A percentile compares a stretch with the other conserved stretches of the same genome.
phyloP scores from a whole-genome alignment of 805 yeast species.

The Yarrowia hollandica region DNA sequence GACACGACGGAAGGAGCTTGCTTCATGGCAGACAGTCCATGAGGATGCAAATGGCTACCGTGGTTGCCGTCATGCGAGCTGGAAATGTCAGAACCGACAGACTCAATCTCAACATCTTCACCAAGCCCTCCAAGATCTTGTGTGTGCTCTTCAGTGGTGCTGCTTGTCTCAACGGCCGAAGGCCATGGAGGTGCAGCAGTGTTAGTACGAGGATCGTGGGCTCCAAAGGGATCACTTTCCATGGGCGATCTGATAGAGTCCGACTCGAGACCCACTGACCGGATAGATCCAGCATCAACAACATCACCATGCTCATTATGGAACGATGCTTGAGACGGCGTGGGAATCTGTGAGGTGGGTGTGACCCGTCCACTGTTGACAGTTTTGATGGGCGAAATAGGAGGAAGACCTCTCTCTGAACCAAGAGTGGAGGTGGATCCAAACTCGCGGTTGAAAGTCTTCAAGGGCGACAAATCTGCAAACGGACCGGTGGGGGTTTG shows the following conservation, averaged over 20 bases:
- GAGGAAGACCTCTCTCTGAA: slow-evolving; percentile 5
- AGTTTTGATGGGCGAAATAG: slow-evolving; percentile 18
- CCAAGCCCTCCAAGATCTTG: background rate
- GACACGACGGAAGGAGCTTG: slow-evolving; percentile 2
- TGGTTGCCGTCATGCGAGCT: background rate
- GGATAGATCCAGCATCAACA: background rate
- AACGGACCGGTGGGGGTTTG: slow-evolving; percentile 8
- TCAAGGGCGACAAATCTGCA: slow-evolving; percentile 16
- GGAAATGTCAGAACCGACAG: background rate
- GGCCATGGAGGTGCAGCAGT: slow-evolving; percentile 24
- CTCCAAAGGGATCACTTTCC: slow-evolving; percentile 20
- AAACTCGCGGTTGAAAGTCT: slow-evolving; percentile 9
- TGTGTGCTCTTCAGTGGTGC: too few relatives aligned
- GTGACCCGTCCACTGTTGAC: slow-evolving; percentile 24
- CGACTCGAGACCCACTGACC: too few relatives aligned
- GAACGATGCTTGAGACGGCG: slow-evolving; percentile 14
- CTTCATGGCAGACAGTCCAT: background rate
- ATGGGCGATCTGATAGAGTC: background rate
- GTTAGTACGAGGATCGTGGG: slow-evolving; percentile 12
- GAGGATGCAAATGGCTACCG: background rate
- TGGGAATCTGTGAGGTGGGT: slow-evolving; percentile 11
- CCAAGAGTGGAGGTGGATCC: slow-evolving; percentile 8
- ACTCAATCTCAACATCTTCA: slow-evolving; percentile 25
- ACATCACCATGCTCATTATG: slow-evolving; percentile 20
- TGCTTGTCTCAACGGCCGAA: background rate